These are phyloP conservation scores for Lepidium africanum DNA, from an alignment of 345 rosid genomes.

Conservation along the genomic window DNA sequence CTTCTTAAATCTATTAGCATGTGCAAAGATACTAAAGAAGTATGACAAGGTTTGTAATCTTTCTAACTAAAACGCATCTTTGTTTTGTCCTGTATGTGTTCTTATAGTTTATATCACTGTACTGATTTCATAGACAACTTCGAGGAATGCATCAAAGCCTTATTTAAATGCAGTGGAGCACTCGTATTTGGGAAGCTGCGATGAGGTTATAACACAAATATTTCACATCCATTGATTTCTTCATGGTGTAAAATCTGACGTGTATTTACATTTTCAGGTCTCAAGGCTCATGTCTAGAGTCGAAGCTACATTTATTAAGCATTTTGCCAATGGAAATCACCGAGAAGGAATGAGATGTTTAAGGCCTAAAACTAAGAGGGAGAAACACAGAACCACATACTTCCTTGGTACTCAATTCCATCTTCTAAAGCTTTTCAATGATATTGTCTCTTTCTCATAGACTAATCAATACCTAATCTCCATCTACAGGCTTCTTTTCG, in stretches of 20 bases:
- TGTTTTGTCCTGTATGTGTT: background rate
- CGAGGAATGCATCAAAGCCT: conserved; percentile 47
- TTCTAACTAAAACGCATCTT: background rate
- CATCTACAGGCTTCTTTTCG: conserved; percentile 44
- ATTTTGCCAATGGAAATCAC: conserved; percentile 69
- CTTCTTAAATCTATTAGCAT: conserved; percentile 62
- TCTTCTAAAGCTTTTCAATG: background rate
- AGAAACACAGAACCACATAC: conserved; percentile 62
- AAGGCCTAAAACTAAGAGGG: conserved; percentile 50
- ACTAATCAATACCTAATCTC: conserved; percentile 5
- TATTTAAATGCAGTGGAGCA: conserved; percentile 55
- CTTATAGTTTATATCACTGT: background rate
- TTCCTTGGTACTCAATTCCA: conserved; percentile 37
- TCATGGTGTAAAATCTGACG: background rate
- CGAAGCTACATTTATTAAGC: conserved; percentile 58
- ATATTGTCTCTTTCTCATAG: background rate
- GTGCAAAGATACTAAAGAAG: conserved; percentile 65
- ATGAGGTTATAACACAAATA: conserved; percentile 39
- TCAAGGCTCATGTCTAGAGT: conserved; percentile 56
- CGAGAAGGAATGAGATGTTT: conserved; percentile 54
- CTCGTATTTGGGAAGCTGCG: conserved; percentile 57
- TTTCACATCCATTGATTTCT: background rate
- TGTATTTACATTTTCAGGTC: conserved; percentile 32
- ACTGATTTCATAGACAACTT: conserved; percentile 36
- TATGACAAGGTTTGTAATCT: conserved; percentile 53